Percentiles rank a stretch among this genome's conserved stretches.
Conservation (phyloP, 2,329 filamentous ascomycete genomes). For the Aspergillus neotritici region DNA sequence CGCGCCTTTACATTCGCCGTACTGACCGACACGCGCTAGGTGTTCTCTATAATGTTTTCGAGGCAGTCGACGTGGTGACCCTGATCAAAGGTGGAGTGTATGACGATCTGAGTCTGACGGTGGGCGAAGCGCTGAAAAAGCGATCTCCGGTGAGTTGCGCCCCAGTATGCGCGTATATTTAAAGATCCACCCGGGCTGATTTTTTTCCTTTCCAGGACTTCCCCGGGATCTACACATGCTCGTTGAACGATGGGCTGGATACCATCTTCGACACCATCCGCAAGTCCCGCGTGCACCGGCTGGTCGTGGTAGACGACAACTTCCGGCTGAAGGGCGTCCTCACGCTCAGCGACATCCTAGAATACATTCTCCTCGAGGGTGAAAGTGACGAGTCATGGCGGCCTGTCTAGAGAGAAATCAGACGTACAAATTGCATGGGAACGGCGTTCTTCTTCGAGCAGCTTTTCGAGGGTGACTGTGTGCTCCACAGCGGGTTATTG, state of each 20-base stretch:
- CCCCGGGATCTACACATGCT: constrained; percentile 94
- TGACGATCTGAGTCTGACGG: constrained; percentile 77
- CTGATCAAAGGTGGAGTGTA: constrained; percentile 91
- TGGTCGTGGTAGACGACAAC: constrained; percentile 89
- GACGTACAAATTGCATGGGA: constrained; percentile 30
- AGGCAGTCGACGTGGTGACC: constrained; percentile 93
- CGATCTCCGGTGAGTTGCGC: constrained; percentile 60
- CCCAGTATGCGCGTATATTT: constrained; percentile 33
- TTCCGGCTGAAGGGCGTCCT: constrained; percentile 81
- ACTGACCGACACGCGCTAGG: constrained; percentile 35
- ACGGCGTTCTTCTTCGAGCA: constrained; percentile 25
- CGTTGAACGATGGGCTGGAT: constrained; percentile 81
- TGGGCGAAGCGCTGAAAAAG: constrained; percentile 84
- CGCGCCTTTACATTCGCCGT: background rate
- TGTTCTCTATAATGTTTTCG: constrained; percentile 87
- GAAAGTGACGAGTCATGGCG: constrained; percentile 53
- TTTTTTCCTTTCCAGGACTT: constrained; percentile 57
- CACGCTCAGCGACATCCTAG: constrained; percentile 91
- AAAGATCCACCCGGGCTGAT: constrained; percentile 48
- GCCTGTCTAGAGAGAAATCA: constrained; percentile 10
- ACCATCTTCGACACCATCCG: constrained; percentile 96
- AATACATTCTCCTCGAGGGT: constrained; percentile 82
- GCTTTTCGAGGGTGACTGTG: constrained; percentile 3
- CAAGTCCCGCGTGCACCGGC: constrained; percentile 85
- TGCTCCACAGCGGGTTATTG: constrained; percentile 1